Evolutionary conservation across 352 stramenopile species (phyloP).

Genomic region (Phytophthora sp.): DNA sequence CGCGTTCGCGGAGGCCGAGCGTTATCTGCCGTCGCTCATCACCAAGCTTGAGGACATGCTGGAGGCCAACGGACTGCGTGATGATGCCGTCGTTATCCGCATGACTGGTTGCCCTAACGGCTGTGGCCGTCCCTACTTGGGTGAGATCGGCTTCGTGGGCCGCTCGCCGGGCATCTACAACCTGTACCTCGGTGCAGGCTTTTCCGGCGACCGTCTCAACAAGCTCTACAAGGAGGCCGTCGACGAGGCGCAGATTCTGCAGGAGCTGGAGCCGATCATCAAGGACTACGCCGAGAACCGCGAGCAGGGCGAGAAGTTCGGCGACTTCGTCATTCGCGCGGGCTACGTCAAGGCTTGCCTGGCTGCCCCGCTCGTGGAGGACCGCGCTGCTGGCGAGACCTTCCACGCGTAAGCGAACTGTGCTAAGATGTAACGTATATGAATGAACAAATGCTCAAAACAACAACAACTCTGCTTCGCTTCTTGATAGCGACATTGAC

Average conservation of each 20-base stretch:
- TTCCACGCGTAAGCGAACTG: conserved; percentile 59
- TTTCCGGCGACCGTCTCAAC: conserved; percentile 74
- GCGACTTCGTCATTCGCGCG: conserved; percentile 81
- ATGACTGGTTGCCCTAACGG: conserved; percentile 99
- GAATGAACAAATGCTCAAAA: conserved; percentile 14
- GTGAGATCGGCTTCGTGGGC: conserved; percentile 97
- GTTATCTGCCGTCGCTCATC: conserved; percentile 94
- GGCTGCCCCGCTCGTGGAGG: conserved; percentile 60
- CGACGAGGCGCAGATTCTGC: conserved; percentile 80
- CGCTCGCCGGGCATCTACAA: conserved; percentile 97
- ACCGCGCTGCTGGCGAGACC: conserved; percentile 63
- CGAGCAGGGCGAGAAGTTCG: conserved; percentile 73
- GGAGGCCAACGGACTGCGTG: conserved; percentile 87
- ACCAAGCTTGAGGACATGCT: conserved; percentile 93
- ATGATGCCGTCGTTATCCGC: conserved; percentile 97
- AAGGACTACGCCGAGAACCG: conserved; percentile 78
- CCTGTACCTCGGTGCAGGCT: conserved; percentile 94
- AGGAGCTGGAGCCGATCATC: conserved; percentile 76
- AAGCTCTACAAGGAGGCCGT: conserved; percentile 86
- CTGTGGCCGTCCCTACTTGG: conserved; percentile 97
- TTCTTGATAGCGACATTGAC: neutral
- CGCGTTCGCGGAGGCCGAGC: conserved; percentile 97
- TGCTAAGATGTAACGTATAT: conserved; percentile 20
- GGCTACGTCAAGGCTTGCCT: conserved; percentile 79
- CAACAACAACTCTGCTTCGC: too few species aligned